Evolutionary conservation across 192 early-diverging fungal species (phyloP), one percentile per base, ranked within the genome.

Genomic region (Coemansia aciculifera): DNA sequence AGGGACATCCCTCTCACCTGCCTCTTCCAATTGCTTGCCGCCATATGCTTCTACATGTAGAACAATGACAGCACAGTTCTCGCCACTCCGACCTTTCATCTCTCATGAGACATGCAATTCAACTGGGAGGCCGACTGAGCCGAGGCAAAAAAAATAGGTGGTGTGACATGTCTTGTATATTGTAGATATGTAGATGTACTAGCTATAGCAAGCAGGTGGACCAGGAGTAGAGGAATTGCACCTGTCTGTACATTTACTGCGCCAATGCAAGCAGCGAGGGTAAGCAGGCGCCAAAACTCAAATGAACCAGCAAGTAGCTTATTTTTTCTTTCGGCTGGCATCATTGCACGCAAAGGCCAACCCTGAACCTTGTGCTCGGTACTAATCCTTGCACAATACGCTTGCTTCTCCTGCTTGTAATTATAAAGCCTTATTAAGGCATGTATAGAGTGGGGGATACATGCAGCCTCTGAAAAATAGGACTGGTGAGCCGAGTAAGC

Each of bases 1-100:
- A 31, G 54, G 54, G 54, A 34, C 17, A 29, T 31, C 46, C 19
- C 19, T 48, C 54, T 57, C 29, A 32, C 31, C 54, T 32, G 54
- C 29, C 27, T 31, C 51, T 10, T 29, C 12, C 51, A 32, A 32
- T 11, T 57, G 54, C 29, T 57, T 57, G 27, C 54, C 23, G 51
- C 51, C 42, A 43, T 43, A 43, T 48, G 46, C 46, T 8, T 48
- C 23, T 57, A 34, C 54, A 57, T 15, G 27, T 29, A 6, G 17
- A 57, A 57, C 21, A 60, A 60, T 23, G 34, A 9, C 32, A 60
- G 59, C 59, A 36, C 59, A 38, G 59, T n/a, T 6, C 34, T 60
- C 59, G 32, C 59, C 59, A 38, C 59, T 39, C 36, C 54, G 54
- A 57, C 54, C 59, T 60, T 60, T 60, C 19, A 60, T 60, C 34